Conservation (phyloP, 495 filamentous ascomycete species). For the Hypoxylon intermedium region DNA sequence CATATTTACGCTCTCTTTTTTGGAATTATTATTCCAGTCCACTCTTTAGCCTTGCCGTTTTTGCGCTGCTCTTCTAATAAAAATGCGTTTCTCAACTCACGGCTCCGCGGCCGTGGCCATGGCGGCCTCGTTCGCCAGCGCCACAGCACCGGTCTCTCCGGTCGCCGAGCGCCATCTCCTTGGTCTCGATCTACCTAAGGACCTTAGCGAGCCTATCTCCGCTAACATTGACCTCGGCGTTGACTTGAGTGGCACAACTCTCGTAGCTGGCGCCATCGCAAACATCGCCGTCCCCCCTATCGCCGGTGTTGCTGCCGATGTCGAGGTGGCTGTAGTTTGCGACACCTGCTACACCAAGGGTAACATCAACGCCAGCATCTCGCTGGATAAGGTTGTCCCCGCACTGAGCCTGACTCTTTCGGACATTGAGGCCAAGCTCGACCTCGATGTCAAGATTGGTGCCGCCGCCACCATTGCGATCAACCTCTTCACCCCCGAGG, state of each 20-base stretch:
- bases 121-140: conserved; percentile 42
- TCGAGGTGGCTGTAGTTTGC: conserved; percentile 39
- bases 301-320: conserved; percentile 30
- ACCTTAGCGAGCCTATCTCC: conserved; percentile 37
- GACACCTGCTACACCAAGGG: conserved; percentile 47
- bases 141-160: conserved; percentile 23
- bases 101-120: conserved; percentile 44
- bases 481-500: conserved; percentile 45
- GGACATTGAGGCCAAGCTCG: conserved; percentile 47
- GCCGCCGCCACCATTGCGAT: conserved; percentile 46
- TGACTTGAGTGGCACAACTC: conserved; percentile 36
- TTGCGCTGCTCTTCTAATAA: conserved; percentile 9
- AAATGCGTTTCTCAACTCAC: conserved; percentile 43
- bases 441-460: conserved; percentile 43
- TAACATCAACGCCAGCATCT: conserved; percentile 45
- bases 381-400: conserved; percentile 42
- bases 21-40: conserved; percentile 44
- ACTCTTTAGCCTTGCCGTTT: conserved; percentile 42
- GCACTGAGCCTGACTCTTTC: conserved; percentile 41
- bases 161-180: conserved; percentile 35
- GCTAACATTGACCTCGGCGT: conserved; percentile 36
- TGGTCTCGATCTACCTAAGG: conserved; percentile 28
- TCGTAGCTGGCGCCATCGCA: conserved; percentile 39
- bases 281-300: conserved; percentile 33
- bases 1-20: conserved; percentile 37